Evolutionary conservation across 495 filamentous ascomycete genomes (phyloP), one percentile per base, ranked within the genome.

Genomic region (Trichoderma asperelloides): DNA sequence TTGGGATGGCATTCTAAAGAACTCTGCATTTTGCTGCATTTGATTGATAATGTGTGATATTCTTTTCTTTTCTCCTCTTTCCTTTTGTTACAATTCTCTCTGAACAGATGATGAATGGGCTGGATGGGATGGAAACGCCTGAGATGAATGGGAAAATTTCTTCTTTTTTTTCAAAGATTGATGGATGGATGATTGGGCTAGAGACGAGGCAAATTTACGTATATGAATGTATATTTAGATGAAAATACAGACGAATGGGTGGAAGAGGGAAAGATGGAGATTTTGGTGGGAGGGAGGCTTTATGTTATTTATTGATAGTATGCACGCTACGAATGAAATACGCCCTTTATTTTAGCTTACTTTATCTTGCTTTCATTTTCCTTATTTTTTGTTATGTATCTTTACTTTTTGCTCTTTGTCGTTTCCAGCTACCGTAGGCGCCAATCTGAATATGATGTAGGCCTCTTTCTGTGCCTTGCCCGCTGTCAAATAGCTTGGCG

Each of bases 1-100:
- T 60, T 60, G 55, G 55, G 55, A 60, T 60, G 55, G 55, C 55
- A 60, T 60, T 60, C 55, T 60, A 13, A 60, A 60, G 23, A 60
- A 30, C 55, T 60, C 23, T 60, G 55, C 55, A 60, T 55, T 60
- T 51, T 60, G 55, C 55, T 60, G 55, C 55, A 60, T 60, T 30
- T 60, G 55, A 30, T 15, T 30, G 55, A 27, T 28, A 60, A 28
- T 60, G 23, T 60, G 13, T 47, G n/a, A n/a, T n/a, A n/a, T n/a
- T n/a, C 3, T 28, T 11, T 15, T 60, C 1, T 60, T 60, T 28
- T 16, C 6, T 60, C 25, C 30, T 60, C 16, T 60, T 7, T 60
- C 11, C n/a, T 60, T 60, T 60, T 28, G 16, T 60, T 47, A 47
- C n/a, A 4, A 3, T 60, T 30, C 55, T 27, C 23, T 21, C 16